Percentiles rank a stretch among this genome's conserved stretches.
Conservation (phyloP, 352 stramenopile genomes). For the Phytopythium boreale region DNA sequence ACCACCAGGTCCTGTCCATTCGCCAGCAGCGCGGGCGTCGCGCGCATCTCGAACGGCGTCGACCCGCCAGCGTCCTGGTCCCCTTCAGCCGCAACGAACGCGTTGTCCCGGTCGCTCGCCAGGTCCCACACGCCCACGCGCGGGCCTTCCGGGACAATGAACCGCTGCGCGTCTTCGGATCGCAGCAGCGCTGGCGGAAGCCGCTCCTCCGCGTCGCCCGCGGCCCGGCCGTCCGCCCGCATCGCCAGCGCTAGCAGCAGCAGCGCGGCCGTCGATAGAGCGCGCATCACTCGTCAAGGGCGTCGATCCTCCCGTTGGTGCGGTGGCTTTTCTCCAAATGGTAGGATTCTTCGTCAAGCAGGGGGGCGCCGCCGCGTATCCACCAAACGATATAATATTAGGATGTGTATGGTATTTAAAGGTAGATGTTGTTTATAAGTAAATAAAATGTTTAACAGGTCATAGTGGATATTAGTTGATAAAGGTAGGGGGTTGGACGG, state of each 20-base stretch:
- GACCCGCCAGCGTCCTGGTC: neutral
- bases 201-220: neutral
- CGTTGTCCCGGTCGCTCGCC: conserved; percentile 9
- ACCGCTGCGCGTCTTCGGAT: neutral
- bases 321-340: neutral
- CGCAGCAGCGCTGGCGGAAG: conserved; percentile 1
- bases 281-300: neutral
- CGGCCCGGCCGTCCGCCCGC: neutral
- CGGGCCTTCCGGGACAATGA: neutral
- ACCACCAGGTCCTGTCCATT: conserved; percentile 77
- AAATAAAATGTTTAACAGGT: no score
- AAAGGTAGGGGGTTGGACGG: neutral
- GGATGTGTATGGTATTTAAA: no score
- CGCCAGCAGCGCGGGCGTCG: conserved; percentile 39
- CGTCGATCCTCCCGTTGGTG: no score
- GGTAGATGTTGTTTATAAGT: no score
- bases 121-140: conserved; percentile 20
- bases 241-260: neutral
- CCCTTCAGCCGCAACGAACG: conserved; percentile 10
- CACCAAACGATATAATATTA: no score
- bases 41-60: conserved; percentile 22
- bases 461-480: neutral
- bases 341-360: neutral
- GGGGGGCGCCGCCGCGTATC: no score
- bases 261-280: neutral